Evolutionary conservation across 2,329 filamentous ascomycete species (phyloP), one percentile per base, ranked within the genome.

Genomic region (Aureobasidium musti): DNA sequence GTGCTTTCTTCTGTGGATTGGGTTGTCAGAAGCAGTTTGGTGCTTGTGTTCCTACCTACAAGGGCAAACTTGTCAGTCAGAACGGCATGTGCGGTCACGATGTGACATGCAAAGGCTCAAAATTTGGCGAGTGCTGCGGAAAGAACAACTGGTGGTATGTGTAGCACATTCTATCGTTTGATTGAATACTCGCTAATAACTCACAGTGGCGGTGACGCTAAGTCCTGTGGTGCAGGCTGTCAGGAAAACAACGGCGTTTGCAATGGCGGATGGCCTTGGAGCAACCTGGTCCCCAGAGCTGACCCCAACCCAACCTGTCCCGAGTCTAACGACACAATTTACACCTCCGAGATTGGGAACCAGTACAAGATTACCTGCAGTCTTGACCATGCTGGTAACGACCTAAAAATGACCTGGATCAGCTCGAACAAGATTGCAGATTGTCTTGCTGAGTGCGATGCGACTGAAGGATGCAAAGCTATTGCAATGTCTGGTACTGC

Each of bases 371-470:
- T 75, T 56, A 70, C 72, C 41, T 75, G 73, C 66, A 68, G 63
- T 35, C 69, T 71, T 21, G 73, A 74, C 37, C 70, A 73, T 57
- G 37, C 66, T n/a, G 72, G 69, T 11, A 71, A 71, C 30, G 72
- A 74, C 60, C 63, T 74, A 57, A 49, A 50, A 10, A 66, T 45
- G 47, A 63, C 67, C 19, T 67, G 67, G 33, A 68, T 68, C 33
- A n/a, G 28, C 63, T 65, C 63, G 13, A 65, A 63, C 43, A 67
- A 43, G 35, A 67, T 68, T 50, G 53, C 50, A 19, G 67, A 59
- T 26, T 68, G 67, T 45, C 60, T 68, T 26, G 49, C 49, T 7
- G 64, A 56, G 28, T 68, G 67, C 43, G 49, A 63, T 37, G 19
- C 28, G 1, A 66, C 63, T 10, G 49, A 47, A 6, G 57, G 50